These are phyloP conservation scores for Ceratocystis alfenasii DNA, from an alignment of 2,329 filamentous ascomycete species.

Conservation along the genomic window DNA sequence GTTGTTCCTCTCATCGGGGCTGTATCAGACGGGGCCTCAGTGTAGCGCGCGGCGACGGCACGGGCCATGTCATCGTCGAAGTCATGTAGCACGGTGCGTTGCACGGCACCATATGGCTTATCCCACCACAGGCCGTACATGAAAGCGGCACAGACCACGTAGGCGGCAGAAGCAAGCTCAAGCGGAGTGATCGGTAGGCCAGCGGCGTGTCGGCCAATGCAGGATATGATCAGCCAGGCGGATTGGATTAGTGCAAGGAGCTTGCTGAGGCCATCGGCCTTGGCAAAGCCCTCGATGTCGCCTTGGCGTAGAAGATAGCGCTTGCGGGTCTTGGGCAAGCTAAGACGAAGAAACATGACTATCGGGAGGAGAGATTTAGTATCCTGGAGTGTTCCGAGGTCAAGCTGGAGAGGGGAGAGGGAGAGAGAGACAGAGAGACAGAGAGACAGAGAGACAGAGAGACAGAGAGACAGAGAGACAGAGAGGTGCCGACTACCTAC, in stretches of 20 bases:
- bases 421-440: neutral
- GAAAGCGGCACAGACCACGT: conserved; percentile 29
- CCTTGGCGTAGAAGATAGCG: conserved; percentile 19
- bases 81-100: conserved; percentile 12
- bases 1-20: neutral
- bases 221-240: conserved; percentile 31
- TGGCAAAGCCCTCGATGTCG: conserved; percentile 30
- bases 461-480: too few relatives aligned
- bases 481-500: neutral
- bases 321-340: neutral
- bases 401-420: neutral
- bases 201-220: conserved; percentile 27
- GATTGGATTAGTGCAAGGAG: conserved; percentile 30
- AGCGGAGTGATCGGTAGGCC: conserved; percentile 30
- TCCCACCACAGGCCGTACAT: conserved; percentile 30
- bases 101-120: conserved; percentile 26
- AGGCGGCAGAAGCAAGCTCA: conserved; percentile 29
- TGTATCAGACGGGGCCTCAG: neutral
- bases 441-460: too few relatives aligned
- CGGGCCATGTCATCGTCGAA: neutral
- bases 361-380: neutral
- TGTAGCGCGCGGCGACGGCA: neutral
- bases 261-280: conserved; percentile 30
- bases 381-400: neutral
- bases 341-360: conserved; percentile 13